Conservation (phyloP, 192 early-diverging fungal species). For the Backusella tarrabulga region DNA sequence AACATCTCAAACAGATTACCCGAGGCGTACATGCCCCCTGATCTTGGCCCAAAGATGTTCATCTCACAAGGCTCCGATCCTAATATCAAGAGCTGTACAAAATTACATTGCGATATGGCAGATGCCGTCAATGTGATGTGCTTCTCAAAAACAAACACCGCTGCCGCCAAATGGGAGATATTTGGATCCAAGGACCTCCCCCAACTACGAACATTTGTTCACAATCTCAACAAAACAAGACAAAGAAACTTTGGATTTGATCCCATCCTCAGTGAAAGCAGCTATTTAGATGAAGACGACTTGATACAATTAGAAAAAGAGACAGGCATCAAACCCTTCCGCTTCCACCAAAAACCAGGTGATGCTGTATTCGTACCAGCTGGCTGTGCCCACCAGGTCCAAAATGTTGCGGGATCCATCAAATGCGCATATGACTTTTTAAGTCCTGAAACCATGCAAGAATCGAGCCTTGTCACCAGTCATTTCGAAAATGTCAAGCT, state of each 20-base stretch:
- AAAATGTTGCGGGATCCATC: slow-evolving; percentile 62
- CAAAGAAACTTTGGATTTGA: slow-evolving; percentile 22
- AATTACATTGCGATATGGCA: slow-evolving; percentile 64
- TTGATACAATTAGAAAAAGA: slow-evolving; percentile 36
- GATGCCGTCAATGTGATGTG: slow-evolving; percentile 76
- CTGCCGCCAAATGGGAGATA: slow-evolving; percentile 67
- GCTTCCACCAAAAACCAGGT: slow-evolving; percentile 67
- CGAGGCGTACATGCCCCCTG: slow-evolving; percentile 52
- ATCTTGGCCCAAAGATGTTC: slow-evolving; percentile 79
- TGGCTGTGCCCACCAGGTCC: slow-evolving; percentile 74
- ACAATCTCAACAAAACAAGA: slow-evolving; percentile 5
- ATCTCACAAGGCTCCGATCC: slow-evolving; percentile 54
- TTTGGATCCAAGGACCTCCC: slow-evolving; percentile 42
- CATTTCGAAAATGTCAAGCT: slow-evolving; percentile 50
- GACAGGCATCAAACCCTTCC: slow-evolving; percentile 48
- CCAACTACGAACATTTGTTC: slow-evolving; percentile 34
- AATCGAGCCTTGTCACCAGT: slow-evolving; percentile 13
- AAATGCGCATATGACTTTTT: slow-evolving; percentile 76
- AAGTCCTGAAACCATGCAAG: slow-evolving; percentile 55
- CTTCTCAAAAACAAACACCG: not conserved
- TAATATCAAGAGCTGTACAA: not conserved
- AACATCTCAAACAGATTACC: slow-evolving; percentile 65
- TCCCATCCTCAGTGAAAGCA: slow-evolving; percentile 67
- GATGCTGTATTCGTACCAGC: slow-evolving; percentile 80
- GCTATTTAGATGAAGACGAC: slow-evolving; percentile 51